Percentiles rank a stretch among this genome's conserved stretches.
phyloP scores from a whole-genome alignment of 305 asterid genomes.

The Rubia peregrina region DNA sequence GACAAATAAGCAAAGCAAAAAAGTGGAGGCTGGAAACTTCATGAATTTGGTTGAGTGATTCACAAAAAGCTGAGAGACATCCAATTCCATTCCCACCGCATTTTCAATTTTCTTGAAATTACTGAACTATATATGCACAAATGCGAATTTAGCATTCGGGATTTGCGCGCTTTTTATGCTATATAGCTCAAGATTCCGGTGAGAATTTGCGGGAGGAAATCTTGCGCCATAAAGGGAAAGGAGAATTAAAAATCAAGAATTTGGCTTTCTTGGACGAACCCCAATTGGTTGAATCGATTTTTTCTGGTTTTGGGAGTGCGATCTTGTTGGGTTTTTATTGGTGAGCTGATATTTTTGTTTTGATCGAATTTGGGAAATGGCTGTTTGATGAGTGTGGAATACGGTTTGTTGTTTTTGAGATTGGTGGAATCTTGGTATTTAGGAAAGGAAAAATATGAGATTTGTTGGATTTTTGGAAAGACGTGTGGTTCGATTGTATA shows the following conservation, averaged over 20 bases:
- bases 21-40: constrained; percentile 27
- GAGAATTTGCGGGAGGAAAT: constrained; percentile 24
- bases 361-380: neutral
- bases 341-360: constrained; percentile 23
- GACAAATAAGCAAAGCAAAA: constrained; percentile 25
- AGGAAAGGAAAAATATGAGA: neutral
- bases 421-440: neutral
- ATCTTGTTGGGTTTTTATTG: constrained; percentile 39
- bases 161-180: constrained; percentile 1
- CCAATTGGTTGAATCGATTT: neutral
- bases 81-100: constrained; percentile 7
- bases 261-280: constrained; percentile 6
- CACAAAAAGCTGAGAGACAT: constrained; percentile 3
- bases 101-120: neutral
- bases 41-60: constrained; percentile 32
- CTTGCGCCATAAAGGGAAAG: neutral
- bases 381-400: neutral
- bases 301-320: constrained; percentile 21
- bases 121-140: neutral
- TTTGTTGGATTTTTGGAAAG: neutral
- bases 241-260: neutral
- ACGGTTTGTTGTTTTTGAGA: neutral
- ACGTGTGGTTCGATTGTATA: constrained; percentile 10
- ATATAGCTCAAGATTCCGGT: constrained; percentile 9
- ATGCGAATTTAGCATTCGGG: neutral